phyloP scores from a whole-genome alignment of 1,139 yeast genomes.

The Candida albicans region DNA sequence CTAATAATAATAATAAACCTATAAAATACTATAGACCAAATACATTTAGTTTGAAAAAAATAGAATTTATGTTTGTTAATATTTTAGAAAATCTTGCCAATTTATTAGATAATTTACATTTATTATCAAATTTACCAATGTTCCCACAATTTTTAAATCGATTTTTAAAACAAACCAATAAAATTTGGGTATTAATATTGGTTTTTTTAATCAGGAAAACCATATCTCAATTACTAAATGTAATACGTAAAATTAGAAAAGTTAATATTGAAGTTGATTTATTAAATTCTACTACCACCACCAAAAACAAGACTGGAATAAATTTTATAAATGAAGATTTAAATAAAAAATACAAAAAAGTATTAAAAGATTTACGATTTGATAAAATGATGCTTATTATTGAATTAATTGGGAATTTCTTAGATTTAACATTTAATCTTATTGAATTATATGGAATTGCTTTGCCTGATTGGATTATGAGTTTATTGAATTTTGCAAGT shows the following conservation, averaged over 20 bases:
- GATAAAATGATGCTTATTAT: slow-evolving; percentile 46
- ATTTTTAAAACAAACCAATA: slow-evolving; percentile 45
- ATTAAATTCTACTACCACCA: slow-evolving; percentile 23
- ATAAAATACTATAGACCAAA: slow-evolving; percentile 12
- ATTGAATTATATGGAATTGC: slow-evolving; percentile 40
- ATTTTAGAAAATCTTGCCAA: slow-evolving; percentile 41
- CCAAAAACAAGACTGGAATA: slow-evolving; percentile 23
- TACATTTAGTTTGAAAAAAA: slow-evolving; percentile 26
- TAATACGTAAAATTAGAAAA: slow-evolving; percentile 39
- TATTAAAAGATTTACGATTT: slow-evolving; percentile 44
- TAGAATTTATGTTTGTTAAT: slow-evolving; percentile 33
- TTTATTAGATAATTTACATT: slow-evolving; percentile 44
- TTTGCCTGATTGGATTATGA: slow-evolving; percentile 49
- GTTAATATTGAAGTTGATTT: slow-evolving; percentile 39
- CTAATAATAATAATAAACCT: slow-evolving; percentile 4
- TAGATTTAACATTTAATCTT: slow-evolving; percentile 43
- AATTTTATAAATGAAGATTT: slow-evolving; percentile 25
- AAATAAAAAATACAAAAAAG: slow-evolving; percentile 39
- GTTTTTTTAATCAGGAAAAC: slow-evolving; percentile 46
- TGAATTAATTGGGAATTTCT: slow-evolving; percentile 45
- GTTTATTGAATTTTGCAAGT: slow-evolving; percentile 41
- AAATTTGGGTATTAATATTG: slow-evolving; percentile 46
- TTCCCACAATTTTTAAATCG: slow-evolving; percentile 36
- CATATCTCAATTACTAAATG: slow-evolving; percentile 43
- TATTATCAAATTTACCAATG: slow-evolving; percentile 45